These are phyloP conservation scores for Kodamaea lidongshanica DNA, from an alignment of 805 yeast genomes.

Conservation along the genomic window DNA sequence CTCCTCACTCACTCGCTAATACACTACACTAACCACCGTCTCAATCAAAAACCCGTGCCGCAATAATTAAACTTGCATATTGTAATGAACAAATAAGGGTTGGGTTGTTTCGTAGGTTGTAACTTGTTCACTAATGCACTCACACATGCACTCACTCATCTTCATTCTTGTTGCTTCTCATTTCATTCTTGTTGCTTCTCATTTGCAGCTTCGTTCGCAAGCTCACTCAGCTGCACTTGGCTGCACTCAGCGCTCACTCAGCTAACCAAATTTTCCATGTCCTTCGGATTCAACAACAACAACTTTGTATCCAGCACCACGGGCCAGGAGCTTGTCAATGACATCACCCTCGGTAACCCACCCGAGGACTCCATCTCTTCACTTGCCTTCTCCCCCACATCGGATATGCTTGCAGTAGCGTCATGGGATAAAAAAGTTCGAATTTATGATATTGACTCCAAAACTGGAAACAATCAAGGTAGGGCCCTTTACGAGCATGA, in stretches of 20 bases:
- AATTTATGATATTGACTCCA: conserved; percentile 74
- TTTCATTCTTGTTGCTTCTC: no score
- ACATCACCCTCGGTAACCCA: conserved; percentile 64
- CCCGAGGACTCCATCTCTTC: conserved; percentile 92
- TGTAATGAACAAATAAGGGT: no score
- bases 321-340: conserved; percentile 60
- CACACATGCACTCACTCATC: no score
- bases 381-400: conserved; percentile 78
- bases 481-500: conserved; percentile 86
- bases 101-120: no score
- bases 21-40: no score
- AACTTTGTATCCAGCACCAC: conserved; percentile 44
- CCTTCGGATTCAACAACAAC: conserved; percentile 11
- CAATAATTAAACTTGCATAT: no score
- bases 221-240: neutral
- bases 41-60: no score
- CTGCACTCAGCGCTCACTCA: no score
- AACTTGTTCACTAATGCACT: no score
- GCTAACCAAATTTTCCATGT: conserved; percentile 6
- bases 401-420: conserved; percentile 72
- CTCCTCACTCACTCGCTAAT: no score
- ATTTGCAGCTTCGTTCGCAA: no score
- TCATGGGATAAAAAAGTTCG: conserved; percentile 96
- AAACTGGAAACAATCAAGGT: conserved; percentile 75
- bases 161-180: no score